Base-by-base conservation (phyloP, 164 flowering plant genomes). In the Brasenia schreberi region DNA sequence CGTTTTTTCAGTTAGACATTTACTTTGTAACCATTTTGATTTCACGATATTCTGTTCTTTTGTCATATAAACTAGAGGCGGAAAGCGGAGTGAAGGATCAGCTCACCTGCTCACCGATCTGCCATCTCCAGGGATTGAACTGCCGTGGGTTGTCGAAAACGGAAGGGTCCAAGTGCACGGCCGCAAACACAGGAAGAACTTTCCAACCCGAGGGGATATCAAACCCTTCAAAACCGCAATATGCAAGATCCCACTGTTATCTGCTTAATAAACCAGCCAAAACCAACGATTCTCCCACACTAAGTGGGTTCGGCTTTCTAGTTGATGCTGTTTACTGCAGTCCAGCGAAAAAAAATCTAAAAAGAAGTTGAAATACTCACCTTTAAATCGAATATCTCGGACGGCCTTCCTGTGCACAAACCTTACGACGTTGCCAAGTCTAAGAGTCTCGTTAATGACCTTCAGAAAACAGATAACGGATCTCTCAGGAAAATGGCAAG, bases 101-200 rank as follows among this genome's bases (percentile, higher is more conserved):
- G 27, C 27, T 23, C 27, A 45, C 53, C 53, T 45, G 9, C n/a
- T 19, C 27, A 17, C 84, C 64, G 49, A 81, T 88, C 91, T 84
- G 90, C 97, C 97, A 94, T 87, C 99, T 89, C 97, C 99, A 91
- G n/a, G 99, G 99, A 75, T 94, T 80, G 84, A 94, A 94, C 67
- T 68, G 80, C 6, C 80, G 88, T 66, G 99, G 96, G 17, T 84
- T 75, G 69, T 85, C 89, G 75, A 81, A 88, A 69, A 76, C 71
- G 17, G 75, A 69, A 64, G 90, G 80, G 80, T 94, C 99, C 77
- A 94, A 80, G 71, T 94, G 97, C 75, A 80, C 92, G 18, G 96
- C 96, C 63, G 96, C 65, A 42, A 91, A 77, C 65, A 92, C 96
- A 58, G 99, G 97, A 49, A 94, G 87, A 76, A 94, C 96, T 84